Conservation (phyloP, 495 filamentous ascomycete species). For the Talaromyces borbonicus region DNA sequence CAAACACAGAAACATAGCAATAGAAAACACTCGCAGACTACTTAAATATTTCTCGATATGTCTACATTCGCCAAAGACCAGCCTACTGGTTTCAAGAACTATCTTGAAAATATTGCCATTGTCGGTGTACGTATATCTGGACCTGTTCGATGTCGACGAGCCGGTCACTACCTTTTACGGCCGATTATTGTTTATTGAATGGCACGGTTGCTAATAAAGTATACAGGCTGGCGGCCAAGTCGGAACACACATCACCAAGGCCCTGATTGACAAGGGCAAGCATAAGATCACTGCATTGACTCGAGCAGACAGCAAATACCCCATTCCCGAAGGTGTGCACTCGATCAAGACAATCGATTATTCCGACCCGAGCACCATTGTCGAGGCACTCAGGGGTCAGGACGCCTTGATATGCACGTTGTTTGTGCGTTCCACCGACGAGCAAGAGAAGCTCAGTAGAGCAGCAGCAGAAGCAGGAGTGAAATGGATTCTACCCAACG, state of each 20-base stretch:
- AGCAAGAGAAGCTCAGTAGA: conserved; percentile 40
- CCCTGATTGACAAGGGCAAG: conserved; percentile 38
- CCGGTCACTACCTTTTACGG: no score
- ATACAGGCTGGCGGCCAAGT: conserved; percentile 41
- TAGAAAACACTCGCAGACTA: no score
- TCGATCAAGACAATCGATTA: conserved; percentile 36
- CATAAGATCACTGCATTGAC: conserved; percentile 45
- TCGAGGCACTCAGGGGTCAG: conserved; percentile 39
- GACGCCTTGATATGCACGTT: conserved; percentile 55
- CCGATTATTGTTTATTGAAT: no score
- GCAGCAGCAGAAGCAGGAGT: conserved; percentile 56
- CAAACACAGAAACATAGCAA: no score
- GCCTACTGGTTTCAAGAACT: conserved; percentile 28
- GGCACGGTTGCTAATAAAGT: background rate
- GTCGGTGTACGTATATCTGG: conserved; percentile 32
- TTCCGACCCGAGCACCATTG: conserved; percentile 30
- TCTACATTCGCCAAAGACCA: conserved; percentile 23
- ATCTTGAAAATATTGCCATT: conserved; percentile 37
- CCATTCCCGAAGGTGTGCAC: conserved; percentile 32
- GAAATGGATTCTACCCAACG: conserved; percentile 54
- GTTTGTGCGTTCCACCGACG: conserved; percentile 22
- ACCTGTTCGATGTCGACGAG: background rate
- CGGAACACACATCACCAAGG: conserved; percentile 43
- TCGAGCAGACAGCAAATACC: conserved; percentile 29
- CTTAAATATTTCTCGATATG: background rate